Percentiles rank a stretch among this genome's conserved stretches.
phyloP scores from a whole-genome alignment of 495 filamentous ascomycete species.

The Glarea lozoyensis region DNA sequence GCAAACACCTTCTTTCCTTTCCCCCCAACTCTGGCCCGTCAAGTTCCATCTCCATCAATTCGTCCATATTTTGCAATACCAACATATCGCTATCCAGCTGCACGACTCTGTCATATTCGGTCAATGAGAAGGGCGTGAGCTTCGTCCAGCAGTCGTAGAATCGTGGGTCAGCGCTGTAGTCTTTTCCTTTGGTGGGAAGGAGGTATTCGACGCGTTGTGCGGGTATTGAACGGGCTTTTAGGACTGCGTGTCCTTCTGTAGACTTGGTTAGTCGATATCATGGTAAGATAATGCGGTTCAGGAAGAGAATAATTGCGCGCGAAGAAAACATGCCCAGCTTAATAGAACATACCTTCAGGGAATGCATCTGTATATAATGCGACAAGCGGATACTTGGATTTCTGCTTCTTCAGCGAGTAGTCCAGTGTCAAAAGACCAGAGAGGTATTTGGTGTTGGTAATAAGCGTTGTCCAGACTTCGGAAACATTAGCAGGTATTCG shows the following conservation, averaged over 20 bases:
- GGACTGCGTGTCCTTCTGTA: slow-evolving; percentile 48
- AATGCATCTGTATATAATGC: slow-evolving; percentile 69
- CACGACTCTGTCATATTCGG: slow-evolving; percentile 63
- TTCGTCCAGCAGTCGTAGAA: slow-evolving; percentile 86
- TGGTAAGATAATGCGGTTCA: no score
- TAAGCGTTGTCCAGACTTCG: slow-evolving; percentile 76
- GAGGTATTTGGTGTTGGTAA: slow-evolving; percentile 69
- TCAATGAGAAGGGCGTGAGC: slow-evolving; percentile 63
- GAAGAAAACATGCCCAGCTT: no score
- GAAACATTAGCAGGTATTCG: no score
- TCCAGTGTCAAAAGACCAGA: slow-evolving; percentile 65
- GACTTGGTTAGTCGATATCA: no score
- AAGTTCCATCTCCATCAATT: slow-evolving; percentile 67
- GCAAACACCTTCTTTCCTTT: slow-evolving; percentile 57
- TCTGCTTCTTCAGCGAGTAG: slow-evolving; percentile 48
- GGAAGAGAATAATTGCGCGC: no score
- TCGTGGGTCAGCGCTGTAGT: slow-evolving; percentile 55
- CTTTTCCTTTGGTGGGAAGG: slow-evolving; percentile 44
- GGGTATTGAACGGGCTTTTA: slow-evolving; percentile 54
- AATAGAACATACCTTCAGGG: no score
- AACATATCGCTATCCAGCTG: slow-evolving; percentile 85
- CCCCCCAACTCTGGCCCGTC: slow-evolving; percentile 43
- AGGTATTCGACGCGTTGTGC: slow-evolving; percentile 54
- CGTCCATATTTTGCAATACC: slow-evolving; percentile 71
- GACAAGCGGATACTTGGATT: slow-evolving; percentile 61